phyloP scores from a whole-genome alignment of 2,329 filamentous ascomycete species.

The Botryotinia calthae region DNA sequence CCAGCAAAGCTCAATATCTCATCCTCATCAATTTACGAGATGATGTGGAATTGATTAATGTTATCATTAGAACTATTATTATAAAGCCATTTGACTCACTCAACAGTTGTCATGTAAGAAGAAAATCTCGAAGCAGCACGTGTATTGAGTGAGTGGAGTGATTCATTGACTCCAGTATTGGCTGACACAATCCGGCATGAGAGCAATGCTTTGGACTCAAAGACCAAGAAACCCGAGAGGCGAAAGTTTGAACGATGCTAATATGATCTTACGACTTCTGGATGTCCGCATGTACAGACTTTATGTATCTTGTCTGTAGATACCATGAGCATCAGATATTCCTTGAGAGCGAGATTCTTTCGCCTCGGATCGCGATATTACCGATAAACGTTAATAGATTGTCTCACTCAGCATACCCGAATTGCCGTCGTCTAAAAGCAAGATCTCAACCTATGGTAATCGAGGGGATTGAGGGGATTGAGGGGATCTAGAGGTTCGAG shows the following conservation, averaged over 20 bases:
- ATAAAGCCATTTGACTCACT: constrained; percentile 6
- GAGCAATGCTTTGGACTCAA: neutral
- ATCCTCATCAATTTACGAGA: constrained; percentile 9
- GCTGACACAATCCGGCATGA: constrained; percentile 20
- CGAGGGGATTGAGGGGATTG: neutral
- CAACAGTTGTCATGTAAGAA: constrained; percentile 11
- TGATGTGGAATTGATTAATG: neutral
- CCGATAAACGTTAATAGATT: neutral
- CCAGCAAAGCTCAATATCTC: neutral
- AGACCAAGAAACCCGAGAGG: constrained; percentile 10
- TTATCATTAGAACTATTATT: neutral
- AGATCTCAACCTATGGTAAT: neutral
- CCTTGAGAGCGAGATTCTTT: neutral
- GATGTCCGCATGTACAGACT: neutral
- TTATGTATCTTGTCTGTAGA: neutral
- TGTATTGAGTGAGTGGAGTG: constrained; percentile 26
- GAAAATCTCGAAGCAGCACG: constrained; percentile 31
- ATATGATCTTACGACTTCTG: neutral
- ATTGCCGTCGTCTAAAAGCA: constrained; percentile 23
- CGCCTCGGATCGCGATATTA: constrained; percentile 3
- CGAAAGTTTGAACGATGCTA: neutral
- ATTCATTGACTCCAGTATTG: constrained; percentile 4
- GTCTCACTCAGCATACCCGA: constrained; percentile 7
- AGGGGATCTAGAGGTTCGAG: neutral
- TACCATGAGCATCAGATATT: neutral